Base-by-base conservation (phyloP, 225 moss, liverwort and hornwort species). In the Anthoceros angustus region DNA sequence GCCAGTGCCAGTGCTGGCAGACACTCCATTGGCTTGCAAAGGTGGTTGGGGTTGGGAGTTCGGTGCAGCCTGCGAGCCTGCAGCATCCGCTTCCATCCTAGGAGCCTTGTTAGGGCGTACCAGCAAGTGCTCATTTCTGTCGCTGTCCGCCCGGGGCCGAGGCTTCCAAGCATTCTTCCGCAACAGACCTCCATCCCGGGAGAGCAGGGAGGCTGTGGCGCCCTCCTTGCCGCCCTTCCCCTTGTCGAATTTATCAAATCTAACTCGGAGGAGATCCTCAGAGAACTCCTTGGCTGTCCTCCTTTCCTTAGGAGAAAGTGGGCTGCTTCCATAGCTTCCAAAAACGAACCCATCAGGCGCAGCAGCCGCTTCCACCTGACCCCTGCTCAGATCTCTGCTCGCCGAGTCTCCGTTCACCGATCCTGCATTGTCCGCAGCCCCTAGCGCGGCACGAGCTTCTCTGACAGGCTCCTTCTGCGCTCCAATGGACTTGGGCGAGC, bases 121-220 rank as follows among this genome's bases (percentile, higher is more conserved):
- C 42, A 64, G 68, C 61, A 74, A 26, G 46, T 41, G 71, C 12
- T 74, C 78, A 55, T 68, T 64, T 64, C 26, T 67, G 39, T 77
- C 65, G 25, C 39, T 46, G 16, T 68, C 73, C 39, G 65, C 63
- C 26, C 66, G 70, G 5, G 62, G 7, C 43, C 64, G 70, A 0
- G 77, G 77, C 61, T 68, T 68, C 77, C 71, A 71, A 15, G 70
- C 68, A 68, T 67, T 67, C 73, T 70, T 67, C 24, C 63, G 69
- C 73, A 67, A 61, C 70, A 73, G 63, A 15, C 70, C 73, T 25
- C 26, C 67, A 38, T 73, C 73, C 14, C 69, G 45, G 12, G 39
- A 9, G n/a, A 55, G n/a, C 55, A 55, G 55, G 55, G 55, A 15
- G 55, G 55, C 7, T 20, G 55, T 15, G 6, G 55, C 23, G n/a